Evolutionary conservation across 2,329 filamentous ascomycete genomes (phyloP).

Genomic region (Cladosporium velox): DNA sequence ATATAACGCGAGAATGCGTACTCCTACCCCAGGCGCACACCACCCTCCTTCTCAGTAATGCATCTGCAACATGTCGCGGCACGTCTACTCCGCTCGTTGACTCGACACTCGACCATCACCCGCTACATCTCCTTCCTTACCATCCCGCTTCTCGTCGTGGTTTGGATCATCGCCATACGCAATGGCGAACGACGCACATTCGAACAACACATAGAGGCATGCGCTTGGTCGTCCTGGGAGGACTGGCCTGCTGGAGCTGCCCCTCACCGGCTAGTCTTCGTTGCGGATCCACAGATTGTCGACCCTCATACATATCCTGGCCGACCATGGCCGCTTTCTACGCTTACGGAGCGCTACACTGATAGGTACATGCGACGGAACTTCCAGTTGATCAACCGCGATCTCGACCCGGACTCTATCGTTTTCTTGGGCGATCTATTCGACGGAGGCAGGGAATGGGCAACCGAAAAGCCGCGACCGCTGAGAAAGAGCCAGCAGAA

Average conservation of each 20-base stretch:
- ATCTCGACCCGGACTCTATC: slow-evolving; percentile 79
- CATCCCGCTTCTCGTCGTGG: slow-evolving; percentile 53
- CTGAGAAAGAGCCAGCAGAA: slow-evolving; percentile 29
- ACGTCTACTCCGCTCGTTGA: slow-evolving; percentile 14
- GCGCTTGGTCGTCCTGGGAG: slow-evolving; percentile 88
- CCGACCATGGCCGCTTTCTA: slow-evolving; percentile 71
- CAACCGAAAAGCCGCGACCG: slow-evolving; percentile 52
- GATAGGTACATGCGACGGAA: slow-evolving; percentile 87
- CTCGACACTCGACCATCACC: slow-evolving; percentile 13
- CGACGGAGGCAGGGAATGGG: slow-evolving; percentile 95
- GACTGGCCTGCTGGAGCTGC: slow-evolving; percentile 77
- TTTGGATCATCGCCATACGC: slow-evolving; percentile 78
- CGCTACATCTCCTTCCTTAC: slow-evolving; percentile 16
- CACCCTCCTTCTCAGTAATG: slow-evolving; percentile 17
- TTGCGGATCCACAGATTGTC: slow-evolving; percentile 89
- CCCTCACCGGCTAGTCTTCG: slow-evolving; percentile 80
- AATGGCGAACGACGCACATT: slow-evolving; percentile 86
- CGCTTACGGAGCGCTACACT: slow-evolving; percentile 69
- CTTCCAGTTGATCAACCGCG: slow-evolving; percentile 74
- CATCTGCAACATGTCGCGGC: slow-evolving; percentile 21
- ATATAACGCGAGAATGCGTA: slow-evolving; percentile 14
- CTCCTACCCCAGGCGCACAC: neutral
- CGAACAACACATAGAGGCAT: slow-evolving; percentile 66
- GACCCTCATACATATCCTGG: slow-evolving; percentile 94
- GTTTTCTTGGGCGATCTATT: slow-evolving; percentile 94